Base-by-base conservation (phyloP, 345 rosid species). In the Dipteronia sinensis region DNA sequence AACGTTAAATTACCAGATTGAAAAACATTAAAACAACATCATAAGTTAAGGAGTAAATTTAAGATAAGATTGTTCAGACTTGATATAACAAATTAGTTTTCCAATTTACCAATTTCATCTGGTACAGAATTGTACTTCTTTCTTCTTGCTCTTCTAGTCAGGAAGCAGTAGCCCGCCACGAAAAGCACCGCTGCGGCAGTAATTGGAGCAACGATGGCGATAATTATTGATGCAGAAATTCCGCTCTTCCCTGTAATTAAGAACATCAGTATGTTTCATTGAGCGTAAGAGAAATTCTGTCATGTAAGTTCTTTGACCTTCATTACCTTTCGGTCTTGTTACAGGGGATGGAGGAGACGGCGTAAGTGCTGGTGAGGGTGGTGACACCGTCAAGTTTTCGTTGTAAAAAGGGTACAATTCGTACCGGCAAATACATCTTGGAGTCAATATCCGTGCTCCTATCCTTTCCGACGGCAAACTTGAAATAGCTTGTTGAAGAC, bases 391-490 rank as follows among this genome's bases (percentile, higher is more conserved):
- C 42, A 2, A 10, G 5, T 23, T 58, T 23, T 22, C 25, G 7
- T 15, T 71, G 23, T 74, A 87, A 67, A 86, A 84, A 0, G n/a
- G 38, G 71, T 80, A 80, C 0, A n/a, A 2, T 51, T 86, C 88
- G 49, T 44, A 87, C 68, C 85, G 63, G 40, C 84, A n/a, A 17
- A 34, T 65, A 72, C 91, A 88, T 64, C 82, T 84, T 0, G 88
- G 89, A 23, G 0, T 1, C 65, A 85, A 34, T 5, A 77, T 51
- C 47, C 78, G 71, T 63, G 82, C 84, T 10, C 86, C 86, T 1
- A 7, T 13, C 31, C 68, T 1, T 4, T 1, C 19, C 67, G 5
- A 0, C 1, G 62, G 71, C 59, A 76, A 31, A 1, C 0, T 0
- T 0, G 66, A 71, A 56, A 75, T 63, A 29, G 83, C 82, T 13